Base-by-base conservation (phyloP, 768 basidiomycete genomes). In the Amanita inopinata region DNA sequence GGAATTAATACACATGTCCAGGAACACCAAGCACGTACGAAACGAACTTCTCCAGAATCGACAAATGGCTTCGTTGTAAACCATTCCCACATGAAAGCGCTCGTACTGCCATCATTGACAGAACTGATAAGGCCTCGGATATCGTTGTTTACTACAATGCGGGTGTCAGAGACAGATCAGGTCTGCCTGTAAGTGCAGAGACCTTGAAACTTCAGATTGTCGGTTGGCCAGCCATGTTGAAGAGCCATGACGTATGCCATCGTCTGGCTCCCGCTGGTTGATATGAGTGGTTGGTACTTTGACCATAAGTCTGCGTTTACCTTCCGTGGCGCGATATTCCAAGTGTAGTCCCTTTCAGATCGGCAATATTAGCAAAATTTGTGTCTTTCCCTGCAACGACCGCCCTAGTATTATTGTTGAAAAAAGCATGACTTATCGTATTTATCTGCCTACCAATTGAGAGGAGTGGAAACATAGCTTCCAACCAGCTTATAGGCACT, bases 231-330 rank as follows among this genome's bases (percentile, higher is more conserved):
- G 11, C 80, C 80, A 56, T 94, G 77, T 49, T 93, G 83, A 23
- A 87, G 63, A 3, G 88, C 88, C 85, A 96, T 87, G 18, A 96
- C 90, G 50, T 83, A 87, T 2, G 91, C 93, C 92, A 98, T 97
- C 1, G 88, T 90, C 57, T 93, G 85, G 49, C 83, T 86, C 17
- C 91, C 91, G 51, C 87, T 83, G 45, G 15, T 12, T 25, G 15
- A 32, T 10, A 20, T 20, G 3, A 38, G 10, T 38, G 6, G 14
- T 12, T n/a, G 25, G 15, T 3, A 14, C 1, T 18, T 35, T n/a
- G 14, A 38, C 10, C 18, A 18, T 25, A 14, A 22, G 17, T n/a
- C 12, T n/a, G n/a, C 22, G 22, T 33, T 5, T 46, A 78, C 87
- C 87, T 94, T 51, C 92, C 94, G 35, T 75, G 64, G 28, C 94